Conservation (phyloP, 1,284 basidiomycete genomes). For the Athelia psychrophila region DNA sequence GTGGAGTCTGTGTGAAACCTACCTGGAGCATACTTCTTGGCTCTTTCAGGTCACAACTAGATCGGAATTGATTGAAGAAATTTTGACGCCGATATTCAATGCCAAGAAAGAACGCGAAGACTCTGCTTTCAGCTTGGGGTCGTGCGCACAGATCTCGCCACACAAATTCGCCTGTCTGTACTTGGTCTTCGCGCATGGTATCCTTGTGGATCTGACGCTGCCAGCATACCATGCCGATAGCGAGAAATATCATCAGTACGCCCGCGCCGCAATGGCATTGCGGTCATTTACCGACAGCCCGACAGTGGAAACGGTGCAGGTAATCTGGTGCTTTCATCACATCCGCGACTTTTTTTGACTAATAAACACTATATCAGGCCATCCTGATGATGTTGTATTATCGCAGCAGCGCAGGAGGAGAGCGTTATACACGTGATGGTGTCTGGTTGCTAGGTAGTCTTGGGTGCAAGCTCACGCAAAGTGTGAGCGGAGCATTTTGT, state of each 20-base stretch:
- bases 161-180: slow-evolving; percentile 48
- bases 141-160: slow-evolving; percentile 18
- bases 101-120: not conserved
- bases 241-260: slow-evolving; percentile 50
- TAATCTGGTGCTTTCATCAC: too few species aligned
- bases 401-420: slow-evolving; percentile 41
- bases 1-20: slow-evolving; percentile 34
- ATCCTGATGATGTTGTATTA: slow-evolving; percentile 53
- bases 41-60: slow-evolving; percentile 44
- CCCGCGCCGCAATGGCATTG: slow-evolving; percentile 33
- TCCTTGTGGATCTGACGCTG: slow-evolving; percentile 46
- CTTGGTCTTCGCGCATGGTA: slow-evolving; percentile 51
- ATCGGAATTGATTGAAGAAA: slow-evolving; percentile 35
- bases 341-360: too few species aligned
- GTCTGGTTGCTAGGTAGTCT: slow-evolving; percentile 50
- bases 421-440: slow-evolving; percentile 43
- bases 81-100: slow-evolving; percentile 34
- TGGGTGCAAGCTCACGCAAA: slow-evolving; percentile 46
- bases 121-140: too few species aligned
- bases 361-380: too few species aligned
- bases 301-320: slow-evolving; percentile 49
- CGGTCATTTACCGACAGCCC: slow-evolving; percentile 41
- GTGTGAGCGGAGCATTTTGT: slow-evolving; percentile 30
- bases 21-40: slow-evolving; percentile 41
- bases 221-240: slow-evolving; percentile 47